A percentile compares a stretch with the other conserved stretches of the same genome.
Evolutionary conservation across 2,329 filamentous ascomycete species (phyloP).

Genomic region (Blastomyces gilchristii): DNA sequence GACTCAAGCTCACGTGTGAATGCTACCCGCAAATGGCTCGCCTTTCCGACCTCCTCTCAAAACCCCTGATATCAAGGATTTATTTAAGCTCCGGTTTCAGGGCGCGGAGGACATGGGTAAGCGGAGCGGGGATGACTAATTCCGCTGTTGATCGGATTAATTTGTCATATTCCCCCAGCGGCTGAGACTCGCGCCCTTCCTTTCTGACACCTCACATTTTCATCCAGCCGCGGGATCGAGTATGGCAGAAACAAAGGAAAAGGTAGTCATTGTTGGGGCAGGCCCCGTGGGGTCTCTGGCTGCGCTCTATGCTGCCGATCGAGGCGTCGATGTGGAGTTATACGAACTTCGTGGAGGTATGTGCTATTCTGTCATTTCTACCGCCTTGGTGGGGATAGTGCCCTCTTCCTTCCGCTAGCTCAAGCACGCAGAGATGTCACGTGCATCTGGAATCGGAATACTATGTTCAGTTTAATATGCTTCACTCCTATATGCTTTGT

Average conservation of each 20-base stretch:
- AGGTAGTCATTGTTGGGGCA: slow-evolving; percentile 76
- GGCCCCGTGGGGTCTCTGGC: slow-evolving; percentile 89
- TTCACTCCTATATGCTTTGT: not conserved
- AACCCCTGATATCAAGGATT: not conserved
- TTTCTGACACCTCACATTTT: not conserved
- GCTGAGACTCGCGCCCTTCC: not conserved
- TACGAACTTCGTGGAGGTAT: slow-evolving; percentile 88
- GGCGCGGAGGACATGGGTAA: not conserved
- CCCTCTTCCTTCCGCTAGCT: too few species aligned
- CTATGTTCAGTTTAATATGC: not conserved
- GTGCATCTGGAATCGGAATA: not conserved
- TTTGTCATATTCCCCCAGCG: not conserved
- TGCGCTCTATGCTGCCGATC: slow-evolving; percentile 79
- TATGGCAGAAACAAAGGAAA: slow-evolving; percentile 39
- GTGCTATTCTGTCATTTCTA: not conserved
- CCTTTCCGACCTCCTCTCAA: not conserved
- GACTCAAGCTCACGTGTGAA: not conserved
- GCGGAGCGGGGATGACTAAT: not conserved
- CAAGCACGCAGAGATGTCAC: not conserved
- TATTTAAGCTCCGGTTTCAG: not conserved
- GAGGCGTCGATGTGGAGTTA: slow-evolving; percentile 82
- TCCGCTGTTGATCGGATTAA: not conserved
- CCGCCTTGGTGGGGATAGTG: too few species aligned
- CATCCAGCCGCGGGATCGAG: not conserved
- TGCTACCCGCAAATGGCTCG: not conserved